Base-by-base conservation (phyloP, 2,329 filamentous ascomycete species). In the Dothistroma pini region DNA sequence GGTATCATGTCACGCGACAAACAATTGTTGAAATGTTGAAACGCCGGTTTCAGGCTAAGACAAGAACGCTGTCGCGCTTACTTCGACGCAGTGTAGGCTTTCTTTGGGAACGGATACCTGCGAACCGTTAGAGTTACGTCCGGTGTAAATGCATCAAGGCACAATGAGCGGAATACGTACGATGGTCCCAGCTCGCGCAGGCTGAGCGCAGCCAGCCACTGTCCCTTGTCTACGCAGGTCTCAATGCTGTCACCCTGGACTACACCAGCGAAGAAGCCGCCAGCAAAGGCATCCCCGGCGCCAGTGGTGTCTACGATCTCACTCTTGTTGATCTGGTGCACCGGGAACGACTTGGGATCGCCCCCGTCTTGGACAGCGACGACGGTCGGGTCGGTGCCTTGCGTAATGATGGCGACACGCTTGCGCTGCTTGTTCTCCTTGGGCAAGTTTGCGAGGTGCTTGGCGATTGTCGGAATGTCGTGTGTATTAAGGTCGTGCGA, bases 301-400 rank as follows among this genome's bases (percentile, higher is more conserved):
- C 95, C 95, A 75, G 93, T 97, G 77, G 93, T 97, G 80, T 99
- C 95, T 78, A 89, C 89, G 79, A 99, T 97, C 79, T 90, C 81
- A 55, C 85, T 83, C 75, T 84, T 81, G 68, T 85, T 82, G 71
- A 99, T 93, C 70, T 86, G 82, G 75, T 90, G 91, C 56, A 99
- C 92, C 21, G 88, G 84, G 81, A 87, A 95, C 76, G 90, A 85
- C 80, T 88, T 86, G 72, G 95, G 81, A 63, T 86, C 83, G 47
- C 70, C 65, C 63, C 82, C 79, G 56, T 81, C 79, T 69, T 88
- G 81, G 65, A 83, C 76, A 25, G 91, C 93, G 57, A 96, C 87
- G 65, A 99, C 79, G 60, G 95, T 97, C 57, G 93, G 90, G 66
- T 92, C 86, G 58, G 92, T 97, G 71, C 95, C 95, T 78, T 99